Evolutionary conservation across 1,139 yeast genomes (phyloP).

Genomic region (Saccharomycopsis hybrid): DNA sequence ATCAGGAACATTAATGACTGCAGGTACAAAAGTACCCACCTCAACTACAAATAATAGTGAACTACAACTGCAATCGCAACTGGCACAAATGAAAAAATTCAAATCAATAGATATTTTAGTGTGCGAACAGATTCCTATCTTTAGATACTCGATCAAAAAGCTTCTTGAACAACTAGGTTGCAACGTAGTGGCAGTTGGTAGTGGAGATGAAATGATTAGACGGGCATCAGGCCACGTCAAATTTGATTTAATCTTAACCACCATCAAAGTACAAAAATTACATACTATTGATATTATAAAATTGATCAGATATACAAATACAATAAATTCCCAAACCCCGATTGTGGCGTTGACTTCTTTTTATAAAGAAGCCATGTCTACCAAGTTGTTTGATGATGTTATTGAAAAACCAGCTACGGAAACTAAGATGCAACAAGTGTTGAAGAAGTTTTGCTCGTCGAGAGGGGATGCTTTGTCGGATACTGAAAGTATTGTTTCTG

Average conservation of each 20-base stretch:
- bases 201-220: conserved; percentile 79
- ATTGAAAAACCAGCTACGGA: conserved; percentile 69
- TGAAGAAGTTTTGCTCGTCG: conserved; percentile 14
- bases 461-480: conserved; percentile 7
- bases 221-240: conserved; percentile 78
- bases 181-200: conserved; percentile 68
- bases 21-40: too few relatives aligned
- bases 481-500: conserved; percentile 9
- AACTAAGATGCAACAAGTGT: conserved; percentile 33
- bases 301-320: conserved; percentile 68
- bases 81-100: conserved; percentile 13
- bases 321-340: conserved; percentile 71
- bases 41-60: too few relatives aligned
- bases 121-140: conserved; percentile 84
- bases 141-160: conserved; percentile 61
- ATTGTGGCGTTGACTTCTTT: conserved; percentile 72
- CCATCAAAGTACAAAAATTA: conserved; percentile 60
- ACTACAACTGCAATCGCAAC: too few relatives aligned
- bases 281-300: conserved; percentile 71
- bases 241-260: conserved; percentile 79
- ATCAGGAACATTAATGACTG: too few relatives aligned
- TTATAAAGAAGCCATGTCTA: conserved; percentile 55
- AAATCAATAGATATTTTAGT: conserved; percentile 33
- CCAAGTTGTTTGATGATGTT: conserved; percentile 59
- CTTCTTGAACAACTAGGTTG: conserved; percentile 70